Evolutionary conservation across 805 yeast genomes (phyloP), one percentile per base, ranked within the genome.

Genomic region (Saccharomycopsis fibuligera): DNA sequence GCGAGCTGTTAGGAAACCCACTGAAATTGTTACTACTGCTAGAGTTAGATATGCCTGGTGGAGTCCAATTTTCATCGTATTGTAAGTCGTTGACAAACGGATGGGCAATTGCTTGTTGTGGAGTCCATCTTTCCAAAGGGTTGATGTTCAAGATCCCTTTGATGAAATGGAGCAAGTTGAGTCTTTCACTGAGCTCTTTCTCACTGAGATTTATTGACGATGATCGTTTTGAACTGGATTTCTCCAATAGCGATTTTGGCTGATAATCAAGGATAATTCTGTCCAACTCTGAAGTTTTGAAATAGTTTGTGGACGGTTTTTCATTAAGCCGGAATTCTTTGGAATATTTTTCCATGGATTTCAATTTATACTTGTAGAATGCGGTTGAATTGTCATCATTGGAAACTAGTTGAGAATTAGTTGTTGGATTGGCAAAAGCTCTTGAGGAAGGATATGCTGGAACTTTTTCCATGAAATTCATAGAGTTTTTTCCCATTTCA

Each of bases 111-210:
- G 98, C 99, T 63, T 93, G 97, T 57, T 88, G 96, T 10, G 99
- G 99, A 0, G 97, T 87, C 84, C 96, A 85, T 58, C 99, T 77
- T 63, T 89, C 96, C 57, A 93, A 73, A 0, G 99, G 99, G 63
- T 91, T 90, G 58, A 88, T 65, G 56, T 83, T 86, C 53, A 93
- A 69, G 8, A 87, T 74, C 23, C 95, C 95, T 38, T 71, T 65
- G 43, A 93, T 70, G 57, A 93, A 87, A 63, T 91, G 96, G 23
- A 82, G 70, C 49, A 91, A 72, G 36, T 85, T 73, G 43, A 72
- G 73, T 42, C 98, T 71, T 55, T 86, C 87, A 45, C 72, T 73
- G 69, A 81, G 71, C 63, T 91, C 97, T 57, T 75, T 75, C 49
- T 86, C 95, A 41, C 76, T 66, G 56, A 68, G 62, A 30, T 48